Percentiles rank a stretch among this genome's conserved stretches.
Evolutionary conservation across 2,329 filamentous ascomycete species (phyloP).

Genomic region (Diaporthe vexans): DNA sequence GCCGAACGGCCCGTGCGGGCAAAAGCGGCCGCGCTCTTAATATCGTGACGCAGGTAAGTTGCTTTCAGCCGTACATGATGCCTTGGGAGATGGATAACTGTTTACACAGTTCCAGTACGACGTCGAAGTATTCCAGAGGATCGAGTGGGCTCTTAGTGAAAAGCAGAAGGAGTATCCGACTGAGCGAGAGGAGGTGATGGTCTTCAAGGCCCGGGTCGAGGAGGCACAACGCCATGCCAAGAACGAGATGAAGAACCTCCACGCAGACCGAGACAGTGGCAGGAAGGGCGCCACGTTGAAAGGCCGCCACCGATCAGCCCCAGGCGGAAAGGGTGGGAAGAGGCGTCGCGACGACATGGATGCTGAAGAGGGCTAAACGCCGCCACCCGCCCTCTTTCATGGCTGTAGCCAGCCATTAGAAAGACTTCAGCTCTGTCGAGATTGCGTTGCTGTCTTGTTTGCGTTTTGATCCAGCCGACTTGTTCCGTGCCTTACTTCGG

Average conservation of each 20-base stretch:
- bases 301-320: slow-evolving; percentile 53
- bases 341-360: slow-evolving; percentile 76
- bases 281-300: slow-evolving; percentile 65
- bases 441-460: background rate
- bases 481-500: background rate
- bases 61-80: background rate
- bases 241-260: slow-evolving; percentile 83
- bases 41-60: slow-evolving; percentile 77
- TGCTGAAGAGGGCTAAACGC: slow-evolving; percentile 74
- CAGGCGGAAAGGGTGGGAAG: slow-evolving; percentile 58
- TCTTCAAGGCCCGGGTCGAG: slow-evolving; percentile 81
- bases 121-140: slow-evolving; percentile 82
- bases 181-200: slow-evolving; percentile 87
- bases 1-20: slow-evolving; percentile 88
- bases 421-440: background rate
- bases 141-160: slow-evolving; percentile 85
- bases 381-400: background rate
- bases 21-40: slow-evolving; percentile 86
- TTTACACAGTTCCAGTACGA: slow-evolving; percentile 58
- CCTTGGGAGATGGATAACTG: background rate
- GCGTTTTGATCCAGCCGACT: background rate
- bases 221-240: slow-evolving; percentile 87
- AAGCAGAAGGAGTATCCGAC: slow-evolving; percentile 78
- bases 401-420: background rate
- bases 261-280: slow-evolving; percentile 72